Evolutionary conservation across 2,329 filamentous ascomycete genomes (phyloP).

Genomic region (Botrytis paeoniae): DNA sequence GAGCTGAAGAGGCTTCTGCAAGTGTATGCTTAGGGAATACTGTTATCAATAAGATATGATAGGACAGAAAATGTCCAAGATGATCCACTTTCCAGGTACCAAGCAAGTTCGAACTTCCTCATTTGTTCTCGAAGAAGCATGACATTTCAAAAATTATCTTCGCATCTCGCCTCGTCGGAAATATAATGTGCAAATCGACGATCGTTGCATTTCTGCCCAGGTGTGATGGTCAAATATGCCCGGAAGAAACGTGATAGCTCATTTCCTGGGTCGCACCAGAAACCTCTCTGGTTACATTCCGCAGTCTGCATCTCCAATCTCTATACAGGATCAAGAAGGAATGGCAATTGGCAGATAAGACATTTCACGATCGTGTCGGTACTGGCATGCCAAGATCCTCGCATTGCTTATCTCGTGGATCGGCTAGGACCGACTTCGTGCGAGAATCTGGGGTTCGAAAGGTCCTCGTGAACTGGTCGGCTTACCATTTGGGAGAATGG

Average conservation of each 20-base stretch:
- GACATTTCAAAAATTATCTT: not conserved
- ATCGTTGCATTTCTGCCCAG: constrained; percentile 10
- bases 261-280: not conserved
- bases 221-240: constrained; percentile 6
- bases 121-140: constrained; percentile 16
- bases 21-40: constrained; percentile 17
- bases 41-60: constrained; percentile 16
- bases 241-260: constrained; percentile 9
- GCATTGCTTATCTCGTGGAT: constrained; percentile 6
- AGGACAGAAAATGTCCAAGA: not conserved
- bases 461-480: constrained; percentile 2
- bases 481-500: not conserved
- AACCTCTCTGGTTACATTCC: not conserved
- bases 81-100: constrained; percentile 3
- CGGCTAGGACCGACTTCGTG: constrained; percentile 5
- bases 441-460: not conserved
- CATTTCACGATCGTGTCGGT: not conserved
- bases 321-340: not conserved
- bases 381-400: not conserved
- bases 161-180: constrained; percentile 2
- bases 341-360: not conserved
- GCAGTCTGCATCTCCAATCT: not conserved
- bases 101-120: constrained; percentile 8
- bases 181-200: not conserved
- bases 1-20: constrained; percentile 1